These are phyloP conservation scores for Ensete glaucum DNA, from an alignment of 176 grass and related monocot species.

Conservation along the genomic window DNA sequence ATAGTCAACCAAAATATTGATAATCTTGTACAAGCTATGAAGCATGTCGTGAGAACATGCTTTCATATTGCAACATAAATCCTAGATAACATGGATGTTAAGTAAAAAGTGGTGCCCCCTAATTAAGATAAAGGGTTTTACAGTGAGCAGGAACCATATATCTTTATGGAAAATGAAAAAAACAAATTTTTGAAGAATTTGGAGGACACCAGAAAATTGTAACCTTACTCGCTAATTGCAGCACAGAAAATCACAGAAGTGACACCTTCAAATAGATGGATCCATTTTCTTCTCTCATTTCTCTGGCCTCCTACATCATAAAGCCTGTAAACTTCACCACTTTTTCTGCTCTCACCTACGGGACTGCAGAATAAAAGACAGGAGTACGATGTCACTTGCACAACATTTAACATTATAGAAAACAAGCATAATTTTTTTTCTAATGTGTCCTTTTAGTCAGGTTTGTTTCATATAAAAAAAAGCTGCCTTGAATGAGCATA, in stretches of 20 bases:
- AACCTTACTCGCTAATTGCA: constrained; percentile 93
- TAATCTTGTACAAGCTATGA: neutral
- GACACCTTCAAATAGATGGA: constrained; percentile 98
- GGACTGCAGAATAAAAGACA: constrained; percentile 41
- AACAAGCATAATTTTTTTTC: too few species aligned
- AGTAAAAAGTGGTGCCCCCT: too few species aligned
- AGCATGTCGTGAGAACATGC: neutral
- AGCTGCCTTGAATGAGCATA: neutral
- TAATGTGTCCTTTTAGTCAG: neutral
- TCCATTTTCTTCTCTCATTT: constrained; percentile 99
- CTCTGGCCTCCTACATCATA: constrained; percentile 98
- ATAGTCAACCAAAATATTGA: neutral
- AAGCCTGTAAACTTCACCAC: constrained; percentile 79
- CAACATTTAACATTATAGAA: neutral
- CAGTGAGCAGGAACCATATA: neutral
- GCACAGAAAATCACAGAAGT: constrained; percentile 95
- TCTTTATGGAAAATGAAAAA: neutral
- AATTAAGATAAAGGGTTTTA: neutral
- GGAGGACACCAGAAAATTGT: neutral
- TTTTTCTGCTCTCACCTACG: constrained; percentile 86
- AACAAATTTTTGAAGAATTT: neutral
- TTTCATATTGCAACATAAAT: neutral
- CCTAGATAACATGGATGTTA: neutral
- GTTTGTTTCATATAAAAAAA: neutral
- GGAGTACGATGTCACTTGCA: neutral